phyloP scores from a whole-genome alignment of 257 asterid species.

The Solanum rostratum region DNA sequence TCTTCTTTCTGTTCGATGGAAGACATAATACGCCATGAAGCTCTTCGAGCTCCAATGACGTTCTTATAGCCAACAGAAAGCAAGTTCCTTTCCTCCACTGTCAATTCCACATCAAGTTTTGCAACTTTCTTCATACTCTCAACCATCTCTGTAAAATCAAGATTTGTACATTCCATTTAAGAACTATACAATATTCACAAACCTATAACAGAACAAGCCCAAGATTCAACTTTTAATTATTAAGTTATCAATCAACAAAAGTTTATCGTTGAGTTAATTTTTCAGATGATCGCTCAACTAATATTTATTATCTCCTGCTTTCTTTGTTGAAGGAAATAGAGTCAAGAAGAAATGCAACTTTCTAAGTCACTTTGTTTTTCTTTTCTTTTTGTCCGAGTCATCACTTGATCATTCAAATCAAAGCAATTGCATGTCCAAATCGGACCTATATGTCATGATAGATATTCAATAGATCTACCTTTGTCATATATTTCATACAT shows the following conservation, averaged over 20 bases:
- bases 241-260: background rate
- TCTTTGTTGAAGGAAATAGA: too few relatives aligned
- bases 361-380: background rate
- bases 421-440: background rate
- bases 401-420: background rate
- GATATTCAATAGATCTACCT: background rate
- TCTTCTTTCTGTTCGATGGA: slow-evolving; percentile 95
- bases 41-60: slow-evolving; percentile 94
- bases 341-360: too few relatives aligned
- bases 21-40: slow-evolving; percentile 93
- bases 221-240: background rate
- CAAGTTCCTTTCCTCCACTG: slow-evolving; percentile 86
- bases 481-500: background rate
- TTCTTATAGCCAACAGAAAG: slow-evolving; percentile 97
- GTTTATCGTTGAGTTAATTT: background rate
- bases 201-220: background rate
- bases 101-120: slow-evolving; percentile 66
- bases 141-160: slow-evolving; percentile 54
- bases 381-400: background rate
- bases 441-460: background rate
- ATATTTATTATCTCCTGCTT: background rate
- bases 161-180: background rate
- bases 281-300: background rate
- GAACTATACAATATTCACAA: background rate
- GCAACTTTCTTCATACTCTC: slow-evolving; percentile 82